Conservation (phyloP, 768 basidiomycete genomes). For the Amanita pseudoporphyria region DNA sequence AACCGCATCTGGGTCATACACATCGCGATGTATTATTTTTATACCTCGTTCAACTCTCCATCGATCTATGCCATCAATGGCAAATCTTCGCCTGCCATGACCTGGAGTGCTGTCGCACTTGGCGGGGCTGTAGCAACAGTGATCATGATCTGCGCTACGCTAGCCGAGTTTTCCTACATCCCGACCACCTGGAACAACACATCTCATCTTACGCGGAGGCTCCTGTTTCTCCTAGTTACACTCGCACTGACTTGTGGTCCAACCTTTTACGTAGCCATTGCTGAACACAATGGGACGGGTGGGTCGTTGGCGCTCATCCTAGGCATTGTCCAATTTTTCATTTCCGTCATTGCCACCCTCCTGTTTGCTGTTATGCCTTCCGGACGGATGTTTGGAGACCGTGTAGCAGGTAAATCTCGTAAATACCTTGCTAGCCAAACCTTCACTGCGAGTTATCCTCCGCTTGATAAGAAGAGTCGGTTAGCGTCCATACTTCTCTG, state of each 20-base stretch:
- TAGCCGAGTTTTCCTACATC: slow-evolving; percentile 95
- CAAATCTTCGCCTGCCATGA: slow-evolving; percentile 63
- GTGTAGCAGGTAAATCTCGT: slow-evolving; percentile 88
- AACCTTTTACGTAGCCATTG: slow-evolving; percentile 90
- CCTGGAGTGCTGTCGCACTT: slow-evolving; percentile 89
- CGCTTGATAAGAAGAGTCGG: slow-evolving; percentile 53
- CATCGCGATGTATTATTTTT: slow-evolving; percentile 90
- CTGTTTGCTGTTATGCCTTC: slow-evolving; percentile 91
- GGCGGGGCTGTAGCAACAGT: slow-evolving; percentile 93
- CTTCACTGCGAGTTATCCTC: slow-evolving; percentile 92
- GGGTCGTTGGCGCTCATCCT: slow-evolving; percentile 82
- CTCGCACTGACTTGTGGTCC: slow-evolving; percentile 89
- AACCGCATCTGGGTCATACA: slow-evolving; percentile 99
- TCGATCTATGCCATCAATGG: slow-evolving; percentile 61
- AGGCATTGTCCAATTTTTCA: slow-evolving; percentile 94
- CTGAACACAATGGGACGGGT: slow-evolving; percentile 52
- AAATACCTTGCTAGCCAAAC: slow-evolving; percentile 99
- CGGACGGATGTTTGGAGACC: slow-evolving; percentile 97
- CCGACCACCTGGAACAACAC: slow-evolving; percentile 99
- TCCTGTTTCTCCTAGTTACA: slow-evolving; percentile 84
- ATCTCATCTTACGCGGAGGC: slow-evolving; percentile 86
- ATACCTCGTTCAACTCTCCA: slow-evolving; percentile 91
- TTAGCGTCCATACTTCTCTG: slow-evolving; percentile 75
- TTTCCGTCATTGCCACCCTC: slow-evolving; percentile 77
- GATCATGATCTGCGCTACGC: slow-evolving; percentile 93